Evolutionary conservation across 1,284 basidiomycete genomes (phyloP), one percentile per base, ranked within the genome.

Genomic region (Neotropicomus parvogracilis): DNA sequence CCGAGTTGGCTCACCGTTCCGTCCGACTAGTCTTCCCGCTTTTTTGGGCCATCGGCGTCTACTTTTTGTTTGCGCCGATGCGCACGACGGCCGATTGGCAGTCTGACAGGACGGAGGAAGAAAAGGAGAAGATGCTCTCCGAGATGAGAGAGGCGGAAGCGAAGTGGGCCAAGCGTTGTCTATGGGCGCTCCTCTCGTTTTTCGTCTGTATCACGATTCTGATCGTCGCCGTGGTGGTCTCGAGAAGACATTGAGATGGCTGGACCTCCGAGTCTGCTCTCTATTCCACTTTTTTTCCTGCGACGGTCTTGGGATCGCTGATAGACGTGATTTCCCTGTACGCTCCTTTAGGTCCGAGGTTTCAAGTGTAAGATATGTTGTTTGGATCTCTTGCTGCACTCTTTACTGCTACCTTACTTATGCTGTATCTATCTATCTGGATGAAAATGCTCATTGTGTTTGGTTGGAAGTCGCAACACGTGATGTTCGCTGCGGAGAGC

Each of bases 141-240:
- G 55, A 62, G 43, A 65, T 75, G 68, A 63, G 69, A 35, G 50
- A 49, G 9, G 59, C 66, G 7, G 72, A 75, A 46, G 29, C 53
- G 17, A 71, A 70, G 44, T 74, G 73, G 72, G 71, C 72, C 16
- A 66, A 62, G 48, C 64, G 72, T 5, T 73, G 73, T 56, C 57
- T 74, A 50, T 68, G 54, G 59, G 63, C 63, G 1, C 50, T 68
- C 1, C 35, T 60, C 14, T 52, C 53, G 14, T 65, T 67, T 29
- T 40, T 64, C 20, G 20, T 53, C 6, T 53, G 65, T 51, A 45
- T 67, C 16, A 38, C 39, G 34, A 45, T 66, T 38, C 33, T 66
- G 21, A 36, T 65, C 6, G 45, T 55, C 10, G 53, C 54, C 10
- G 40, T 67, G n/a, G 53, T 65, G 24, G 42, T 52, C 17, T 50